Conservation (phyloP, 2,329 filamentous ascomycete genomes). For the Fusarium sarcochroum region DNA sequence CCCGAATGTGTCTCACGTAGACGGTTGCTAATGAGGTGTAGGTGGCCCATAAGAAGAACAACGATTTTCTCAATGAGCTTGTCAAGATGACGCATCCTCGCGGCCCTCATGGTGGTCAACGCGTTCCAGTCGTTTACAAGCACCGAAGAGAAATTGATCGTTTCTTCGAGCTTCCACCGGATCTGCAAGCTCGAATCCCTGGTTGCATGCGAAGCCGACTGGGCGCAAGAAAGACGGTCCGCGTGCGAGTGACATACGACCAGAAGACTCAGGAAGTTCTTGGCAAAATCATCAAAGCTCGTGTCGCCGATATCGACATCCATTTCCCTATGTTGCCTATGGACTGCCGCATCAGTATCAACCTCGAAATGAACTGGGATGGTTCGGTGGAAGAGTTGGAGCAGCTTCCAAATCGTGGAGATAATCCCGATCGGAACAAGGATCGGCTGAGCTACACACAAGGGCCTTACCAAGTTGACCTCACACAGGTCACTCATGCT, state of each 20-base stretch:
- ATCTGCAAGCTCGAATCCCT: slow-evolving; percentile 72
- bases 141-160: slow-evolving; percentile 87
- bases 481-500: slow-evolving; percentile 85
- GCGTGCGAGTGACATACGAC: slow-evolving; percentile 79
- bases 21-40: slow-evolving; percentile 54
- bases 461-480: slow-evolving; percentile 87
- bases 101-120: slow-evolving; percentile 60
- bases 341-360: slow-evolving; percentile 94
- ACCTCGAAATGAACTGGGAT: slow-evolving; percentile 91
- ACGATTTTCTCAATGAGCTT: slow-evolving; percentile 83
- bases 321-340: slow-evolving; percentile 82
- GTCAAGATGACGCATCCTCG: slow-evolving; percentile 71
- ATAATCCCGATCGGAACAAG: slow-evolving; percentile 78
- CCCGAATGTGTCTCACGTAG: background rate
- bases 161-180: slow-evolving; percentile 81
- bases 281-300: slow-evolving; percentile 90
- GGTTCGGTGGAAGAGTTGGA: slow-evolving; percentile 74
- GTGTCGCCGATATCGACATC: slow-evolving; percentile 90
- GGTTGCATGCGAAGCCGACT: slow-evolving; percentile 74
- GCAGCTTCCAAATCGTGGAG: slow-evolving; percentile 54
- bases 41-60: slow-evolving; percentile 86
- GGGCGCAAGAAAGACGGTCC: slow-evolving; percentile 59
- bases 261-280: slow-evolving; percentile 78
- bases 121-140: slow-evolving; percentile 81
- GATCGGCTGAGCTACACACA: slow-evolving; percentile 94